Base-by-base conservation (phyloP, 352 stramenopile species). In the Globisporangium megalacanthum region DNA sequence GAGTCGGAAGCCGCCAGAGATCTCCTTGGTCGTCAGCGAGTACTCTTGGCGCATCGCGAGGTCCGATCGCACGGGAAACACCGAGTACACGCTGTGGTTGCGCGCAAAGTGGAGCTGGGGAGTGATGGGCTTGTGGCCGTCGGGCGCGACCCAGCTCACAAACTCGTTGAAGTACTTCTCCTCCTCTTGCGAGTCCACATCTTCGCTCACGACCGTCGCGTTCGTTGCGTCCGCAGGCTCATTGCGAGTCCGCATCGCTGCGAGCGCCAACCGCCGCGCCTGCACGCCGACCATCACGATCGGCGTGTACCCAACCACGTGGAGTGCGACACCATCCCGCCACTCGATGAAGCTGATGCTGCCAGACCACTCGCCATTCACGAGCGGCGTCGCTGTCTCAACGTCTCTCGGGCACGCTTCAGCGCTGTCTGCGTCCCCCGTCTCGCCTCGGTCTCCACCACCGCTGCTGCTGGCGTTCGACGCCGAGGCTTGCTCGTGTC, bases 341-440 rank as follows among this genome's bases (percentile, higher is more conserved):
- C 85, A 95, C 65, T 95, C 85, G 48, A 92, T 89, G 46, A 93
- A 95, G 49, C 83, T 92, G 52, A 95, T 76, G 55, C 77, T 92
- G 22, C 81, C 83, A 0, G 73, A 64, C 85, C 83, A 95, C 49
- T 92, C 78, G 1, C 80, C 77, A 44, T 79, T 75, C n/a, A 72
- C 52, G 1, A 92, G 62, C 0, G 77, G 69, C 8, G 67, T 83
- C 4, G 78, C 56, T 25, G 67, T 56, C 31, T 85, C 73, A 4
- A 65, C 8, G 20, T 84, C 64, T 29, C 60, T 56, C 7, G 64
- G 65, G 11, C 60, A 55, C 11, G 57, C 53, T 20, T 61, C 49
- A 14, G 64, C 63, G 5, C 58, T 33, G 25, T 62, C 69, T 8
- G 61, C 70, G 4, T 44, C 41, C 2, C 57, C 25, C 25, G 25